Percentiles rank a stretch among this genome's conserved stretches.
Evolutionary conservation across 495 filamentous ascomycete species (phyloP).

Genomic region (Trichoderma virens): DNA sequence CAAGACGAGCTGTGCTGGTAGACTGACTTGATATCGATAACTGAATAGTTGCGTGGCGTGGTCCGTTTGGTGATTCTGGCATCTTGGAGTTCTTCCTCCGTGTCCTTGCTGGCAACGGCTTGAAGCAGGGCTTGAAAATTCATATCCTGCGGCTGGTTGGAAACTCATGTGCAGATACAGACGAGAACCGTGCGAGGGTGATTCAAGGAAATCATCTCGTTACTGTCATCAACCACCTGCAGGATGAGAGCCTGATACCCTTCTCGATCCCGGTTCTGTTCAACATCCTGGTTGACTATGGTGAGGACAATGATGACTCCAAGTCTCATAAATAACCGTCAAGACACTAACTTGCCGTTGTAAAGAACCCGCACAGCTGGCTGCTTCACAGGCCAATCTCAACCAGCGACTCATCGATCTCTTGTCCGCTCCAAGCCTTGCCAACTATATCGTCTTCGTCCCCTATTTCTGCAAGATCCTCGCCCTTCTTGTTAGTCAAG

Average conservation of each 20-base stretch:
- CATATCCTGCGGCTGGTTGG: slow-evolving; percentile 64
- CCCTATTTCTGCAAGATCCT: slow-evolving; percentile 40
- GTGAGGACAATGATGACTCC: slow-evolving; percentile 32
- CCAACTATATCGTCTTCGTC: slow-evolving; percentile 23
- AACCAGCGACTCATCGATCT: slow-evolving; percentile 32
- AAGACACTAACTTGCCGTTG: slow-evolving; percentile 7
- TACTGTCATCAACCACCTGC: slow-evolving; percentile 42
- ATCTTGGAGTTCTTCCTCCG: slow-evolving; percentile 59
- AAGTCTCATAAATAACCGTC: not conserved
- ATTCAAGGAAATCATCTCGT: slow-evolving; percentile 49
- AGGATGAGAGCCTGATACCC: slow-evolving; percentile 39
- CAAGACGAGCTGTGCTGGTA: slow-evolving; percentile 1
- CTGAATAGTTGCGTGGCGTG: slow-evolving; percentile 50
- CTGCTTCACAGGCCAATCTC: slow-evolving; percentile 36
- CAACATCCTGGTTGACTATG: slow-evolving; percentile 69
- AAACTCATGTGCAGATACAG: slow-evolving; percentile 77
- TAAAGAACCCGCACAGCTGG: slow-evolving; percentile 45
- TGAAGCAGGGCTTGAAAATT: slow-evolving; percentile 26
- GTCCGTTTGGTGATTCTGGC: slow-evolving; percentile 58
- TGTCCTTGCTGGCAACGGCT: slow-evolving; percentile 35
- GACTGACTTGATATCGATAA: not conserved
- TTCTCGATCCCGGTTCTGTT: slow-evolving; percentile 61
- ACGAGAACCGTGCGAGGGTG: slow-evolving; percentile 64
- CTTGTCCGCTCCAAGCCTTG: slow-evolving; percentile 26
- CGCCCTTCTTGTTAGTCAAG: slow-evolving; percentile 40